These are phyloP conservation scores for Rhytidiadelphus loreus DNA, from an alignment of 225 moss, liverwort and hornwort species.

Conservation along the genomic window DNA sequence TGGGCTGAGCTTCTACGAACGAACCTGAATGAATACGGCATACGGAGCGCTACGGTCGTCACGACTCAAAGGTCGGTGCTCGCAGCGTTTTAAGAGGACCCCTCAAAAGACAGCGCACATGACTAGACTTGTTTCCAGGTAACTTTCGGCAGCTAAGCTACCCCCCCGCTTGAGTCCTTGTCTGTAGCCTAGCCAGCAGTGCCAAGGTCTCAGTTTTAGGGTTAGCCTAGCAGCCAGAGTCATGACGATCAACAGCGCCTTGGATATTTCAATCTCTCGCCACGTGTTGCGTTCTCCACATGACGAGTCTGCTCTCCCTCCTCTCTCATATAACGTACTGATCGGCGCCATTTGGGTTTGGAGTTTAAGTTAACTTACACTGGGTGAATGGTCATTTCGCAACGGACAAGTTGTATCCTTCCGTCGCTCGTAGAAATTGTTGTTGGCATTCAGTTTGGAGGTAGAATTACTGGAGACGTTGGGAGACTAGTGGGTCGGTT, in stretches of 20 bases:
- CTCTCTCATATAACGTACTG: neutral
- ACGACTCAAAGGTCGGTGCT: neutral
- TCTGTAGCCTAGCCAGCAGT: neutral
- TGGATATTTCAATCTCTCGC: neutral
- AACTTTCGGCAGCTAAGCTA: neutral
- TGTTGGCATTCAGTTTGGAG: neutral
- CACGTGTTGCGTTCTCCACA: neutral
- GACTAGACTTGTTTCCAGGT: neutral
- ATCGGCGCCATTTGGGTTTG: accelerated
- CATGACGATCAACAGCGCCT: neutral
- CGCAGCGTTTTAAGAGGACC: neutral
- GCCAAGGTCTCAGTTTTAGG: neutral
- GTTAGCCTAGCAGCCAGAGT: neutral
- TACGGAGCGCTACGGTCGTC: neutral
- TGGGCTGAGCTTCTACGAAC: neutral
- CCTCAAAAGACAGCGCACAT: neutral
- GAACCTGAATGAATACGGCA: neutral
- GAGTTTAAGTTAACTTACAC: neutral
- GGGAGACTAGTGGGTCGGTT: neutral
- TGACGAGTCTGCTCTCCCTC: too few species aligned
- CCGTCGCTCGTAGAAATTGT: neutral
- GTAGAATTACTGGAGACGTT: too few species aligned
- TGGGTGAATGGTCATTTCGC: neutral
- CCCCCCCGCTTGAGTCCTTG: neutral
- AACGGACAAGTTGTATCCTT: neutral